Evolutionary conservation across 192 early-diverging fungal genomes (phyloP), one percentile per base, ranked within the genome.

Genomic region (Endogone sp.): DNA sequence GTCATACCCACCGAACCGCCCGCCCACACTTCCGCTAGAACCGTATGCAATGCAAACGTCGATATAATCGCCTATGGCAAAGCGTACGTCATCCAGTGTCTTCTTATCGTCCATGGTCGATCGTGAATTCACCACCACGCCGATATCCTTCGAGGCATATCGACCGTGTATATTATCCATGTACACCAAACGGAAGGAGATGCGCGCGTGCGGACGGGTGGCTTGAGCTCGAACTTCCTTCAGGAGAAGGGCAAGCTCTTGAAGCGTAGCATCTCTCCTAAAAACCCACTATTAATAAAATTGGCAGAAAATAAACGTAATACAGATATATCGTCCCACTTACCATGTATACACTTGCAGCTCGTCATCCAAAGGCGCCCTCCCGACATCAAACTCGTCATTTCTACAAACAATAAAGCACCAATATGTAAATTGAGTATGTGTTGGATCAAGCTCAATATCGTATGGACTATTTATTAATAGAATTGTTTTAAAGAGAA

Each of bases 251-350:
- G 85, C 81, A 11, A 89, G 59, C 75, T 89, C 88, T 29, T 82
- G 77, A 16, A 89, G 71, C 8, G 88, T 84, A 29, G 86, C 86
- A 69, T 89, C 82, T 57, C 77, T 84, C 87, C 86, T 88, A 75
- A n/a, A n/a, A n/a, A n/a, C n/a, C n/a, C n/a, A n/a, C n/a, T n/a
- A n/a, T n/a, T n/a, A n/a, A n/a, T n/a, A 26, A 37, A 31, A 21
- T 25, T 23, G 29, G n/a, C n/a, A n/a, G n/a, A n/a, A n/a, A n/a
- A n/a, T n/a, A n/a, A n/a, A n/a, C n/a, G n/a, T n/a, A n/a, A n/a
- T n/a, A n/a, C n/a, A n/a, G n/a, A n/a, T n/a, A n/a, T n/a, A n/a
- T n/a, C n/a, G n/a, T n/a, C n/a, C 4, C 30, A 11, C 64, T 58
- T 77, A 87, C 85, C 86, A 88, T 11, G 86, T 88, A 37, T 88